Percentiles rank a stretch among this genome's conserved stretches.
phyloP scores from a whole-genome alignment of 768 basidiomycete species.

The Collybiopsis luxurians region DNA sequence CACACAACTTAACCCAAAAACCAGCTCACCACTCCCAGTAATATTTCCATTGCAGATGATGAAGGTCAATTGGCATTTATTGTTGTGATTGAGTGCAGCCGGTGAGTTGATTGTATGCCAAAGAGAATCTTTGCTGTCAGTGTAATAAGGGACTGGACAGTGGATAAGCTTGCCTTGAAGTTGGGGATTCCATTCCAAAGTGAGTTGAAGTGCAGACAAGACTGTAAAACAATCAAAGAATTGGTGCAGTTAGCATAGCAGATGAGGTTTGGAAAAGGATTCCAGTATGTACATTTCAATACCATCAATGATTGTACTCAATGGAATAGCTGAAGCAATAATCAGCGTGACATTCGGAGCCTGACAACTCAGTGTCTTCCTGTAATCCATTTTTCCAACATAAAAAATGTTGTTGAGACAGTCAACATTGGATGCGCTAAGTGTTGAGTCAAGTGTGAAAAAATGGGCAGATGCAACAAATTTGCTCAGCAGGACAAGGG shows the following conservation, averaged over 20 bases:
- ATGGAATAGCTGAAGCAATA: conserved; percentile 69
- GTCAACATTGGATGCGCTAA: too few species aligned
- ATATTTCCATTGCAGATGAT: conserved; percentile 96
- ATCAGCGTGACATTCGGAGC: conserved; percentile 85
- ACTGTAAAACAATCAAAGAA: conserved; percentile 49
- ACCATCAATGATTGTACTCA: conserved; percentile 76
- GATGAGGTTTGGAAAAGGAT: not conserved
- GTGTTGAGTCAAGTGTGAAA: too few species aligned
- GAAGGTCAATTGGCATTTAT: conserved; percentile 92
- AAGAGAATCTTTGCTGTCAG: conserved; percentile 93
- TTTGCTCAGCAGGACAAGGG: too few species aligned
- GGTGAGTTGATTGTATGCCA: conserved; percentile 90
- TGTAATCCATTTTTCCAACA: conserved; percentile 73
- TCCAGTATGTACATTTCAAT: conserved; percentile 72
- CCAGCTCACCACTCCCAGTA: conserved; percentile 63
- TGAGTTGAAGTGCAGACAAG: conserved; percentile 85
- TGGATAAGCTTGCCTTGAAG: conserved; percentile 92
- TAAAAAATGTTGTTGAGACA: conserved; percentile 86
- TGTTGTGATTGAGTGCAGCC: conserved; percentile 87
- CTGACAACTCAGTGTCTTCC: conserved; percentile 71
- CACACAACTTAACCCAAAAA: too few species aligned
- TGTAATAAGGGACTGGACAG: conserved; percentile 93
- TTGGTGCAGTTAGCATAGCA: too few species aligned
- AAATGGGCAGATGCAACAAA: too few species aligned
- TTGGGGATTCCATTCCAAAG: conserved; percentile 77